Base-by-base conservation (phyloP, 2,329 filamentous ascomycete genomes). In the Xylariaceae sp. region DNA sequence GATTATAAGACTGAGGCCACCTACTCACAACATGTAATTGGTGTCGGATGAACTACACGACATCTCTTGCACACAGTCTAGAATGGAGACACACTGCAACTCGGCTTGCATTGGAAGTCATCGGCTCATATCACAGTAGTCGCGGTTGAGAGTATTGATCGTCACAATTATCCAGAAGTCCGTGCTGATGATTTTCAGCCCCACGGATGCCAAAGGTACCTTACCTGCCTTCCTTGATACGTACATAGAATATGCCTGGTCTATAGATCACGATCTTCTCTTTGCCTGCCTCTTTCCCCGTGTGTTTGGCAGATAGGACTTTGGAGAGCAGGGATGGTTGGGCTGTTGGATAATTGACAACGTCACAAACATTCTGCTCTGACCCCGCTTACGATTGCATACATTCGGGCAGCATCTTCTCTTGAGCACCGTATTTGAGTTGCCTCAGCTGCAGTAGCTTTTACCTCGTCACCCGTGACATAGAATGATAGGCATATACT, bases 251-350 rank as follows among this genome's bases (percentile, higher is more conserved):
- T 24, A 11, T 39, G 21, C 27, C 11, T 37, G 33, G 13, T n/a
- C 33, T n/a, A 6, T 27, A 18, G 11, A 40, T 51, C 49, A 24
- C 20, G 41, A 40, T 46, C 33, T 7, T 21, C 26, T 37, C 26
- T 16, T 40, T 18, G 9, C 47, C n/a, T 4, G 20, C 23, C 32
- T 6, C 11, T 7, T 26, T 26, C n/a, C 6, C 27, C 21, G 13
- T 10, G 10, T 21, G n/a, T 21, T 10, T 50, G 21, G 15, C 21
- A 36, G 29, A 33, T 15, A 20, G 15, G 33, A n/a, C n/a, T n/a
- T n/a, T n/a, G 27, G 32, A 35, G 23, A 39, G 29, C 33, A 29
- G 15, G 36, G n/a, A n/a, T n/a, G n/a, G n/a, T n/a, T 21, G 6
- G 13, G 33, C 20, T 32, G 24, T 47, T 47, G 18, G 37, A 27